Conservation (phyloP, 164 flowering plant species). For the Stephania cephalantha region DNA sequence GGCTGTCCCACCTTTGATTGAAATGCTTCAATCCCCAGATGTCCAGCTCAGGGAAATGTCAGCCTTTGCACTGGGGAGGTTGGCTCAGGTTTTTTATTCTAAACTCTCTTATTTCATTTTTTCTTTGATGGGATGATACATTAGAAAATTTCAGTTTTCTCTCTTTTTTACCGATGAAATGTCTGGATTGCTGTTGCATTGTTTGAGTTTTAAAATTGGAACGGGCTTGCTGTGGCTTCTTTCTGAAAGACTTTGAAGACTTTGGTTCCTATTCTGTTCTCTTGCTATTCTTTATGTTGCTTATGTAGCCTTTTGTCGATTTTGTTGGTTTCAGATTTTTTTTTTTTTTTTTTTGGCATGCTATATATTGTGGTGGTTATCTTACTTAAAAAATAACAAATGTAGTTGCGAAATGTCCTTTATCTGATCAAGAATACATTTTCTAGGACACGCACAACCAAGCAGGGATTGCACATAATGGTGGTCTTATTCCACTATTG, state of each 20-base stretch:
- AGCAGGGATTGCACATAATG: conserved; percentile 92
- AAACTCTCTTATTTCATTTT: not conserved
- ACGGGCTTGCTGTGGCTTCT: not conserved
- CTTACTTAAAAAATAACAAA: not conserved
- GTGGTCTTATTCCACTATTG: conserved; percentile 71
- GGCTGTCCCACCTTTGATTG: conserved; percentile 90
- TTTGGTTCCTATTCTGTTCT: not conserved
- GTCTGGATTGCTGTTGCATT: not conserved
- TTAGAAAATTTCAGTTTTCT: no score
- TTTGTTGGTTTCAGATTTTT: not conserved
- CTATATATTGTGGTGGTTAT: not conserved
- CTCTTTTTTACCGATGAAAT: no score
- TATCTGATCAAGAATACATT: not conserved
- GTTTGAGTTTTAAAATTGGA: not conserved
- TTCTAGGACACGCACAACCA: conserved; percentile 88
- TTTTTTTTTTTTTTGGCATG: not conserved
- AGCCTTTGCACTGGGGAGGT: conserved; percentile 95
- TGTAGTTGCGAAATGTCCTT: not conserved
- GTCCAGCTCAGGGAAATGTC: conserved; percentile 90
- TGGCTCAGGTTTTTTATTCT: conserved; percentile 73
- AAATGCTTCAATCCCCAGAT: conserved; percentile 92
- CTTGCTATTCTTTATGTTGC: not conserved
- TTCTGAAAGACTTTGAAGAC: not conserved
- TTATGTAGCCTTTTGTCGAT: not conserved
- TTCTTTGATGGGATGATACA: no score